Conservation (phyloP, 306 rosid species). For the Cercis canadensis region DNA sequence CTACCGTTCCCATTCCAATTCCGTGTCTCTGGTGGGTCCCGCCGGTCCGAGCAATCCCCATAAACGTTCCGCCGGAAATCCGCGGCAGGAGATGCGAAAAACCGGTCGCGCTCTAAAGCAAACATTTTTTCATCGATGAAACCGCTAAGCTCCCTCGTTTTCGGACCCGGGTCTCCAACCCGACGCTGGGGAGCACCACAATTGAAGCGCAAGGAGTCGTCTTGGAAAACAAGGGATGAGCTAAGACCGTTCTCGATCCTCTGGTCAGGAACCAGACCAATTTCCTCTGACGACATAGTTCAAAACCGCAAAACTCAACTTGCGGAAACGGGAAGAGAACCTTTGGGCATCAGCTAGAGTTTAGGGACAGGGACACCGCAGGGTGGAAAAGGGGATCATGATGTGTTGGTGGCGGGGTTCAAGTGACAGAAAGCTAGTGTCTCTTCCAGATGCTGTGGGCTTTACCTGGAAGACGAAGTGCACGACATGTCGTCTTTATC, state of each 20-base stretch:
- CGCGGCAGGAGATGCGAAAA: slow-evolving; percentile 52
- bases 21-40: slow-evolving; percentile 48
- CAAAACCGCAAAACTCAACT: not conserved
- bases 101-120: slow-evolving; percentile 59
- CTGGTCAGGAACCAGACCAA: slow-evolving; percentile 58
- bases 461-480: slow-evolving; percentile 20
- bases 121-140: slow-evolving; percentile 80
- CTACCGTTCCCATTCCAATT: slow-evolving; percentile 71
- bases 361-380: not conserved
- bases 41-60: slow-evolving; percentile 50
- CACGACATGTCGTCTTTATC: slow-evolving; percentile 34
- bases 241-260: slow-evolving; percentile 65
- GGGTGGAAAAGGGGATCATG: slow-evolving; percentile 30
- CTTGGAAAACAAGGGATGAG: slow-evolving; percentile 69
- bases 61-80: slow-evolving; percentile 73
- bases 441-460: slow-evolving; percentile 21
- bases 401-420: not conserved
- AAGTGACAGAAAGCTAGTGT: not conserved
- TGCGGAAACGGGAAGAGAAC: slow-evolving; percentile 38
- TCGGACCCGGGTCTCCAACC: slow-evolving; percentile 61
- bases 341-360: slow-evolving; percentile 22
- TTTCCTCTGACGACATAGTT: slow-evolving; percentile 76
- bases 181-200: slow-evolving; percentile 64
- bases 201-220: slow-evolving; percentile 66
- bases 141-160: slow-evolving; percentile 70